Conservation (phyloP, 1,139 yeast species). For the Sugiyamaella paludigena region DNA sequence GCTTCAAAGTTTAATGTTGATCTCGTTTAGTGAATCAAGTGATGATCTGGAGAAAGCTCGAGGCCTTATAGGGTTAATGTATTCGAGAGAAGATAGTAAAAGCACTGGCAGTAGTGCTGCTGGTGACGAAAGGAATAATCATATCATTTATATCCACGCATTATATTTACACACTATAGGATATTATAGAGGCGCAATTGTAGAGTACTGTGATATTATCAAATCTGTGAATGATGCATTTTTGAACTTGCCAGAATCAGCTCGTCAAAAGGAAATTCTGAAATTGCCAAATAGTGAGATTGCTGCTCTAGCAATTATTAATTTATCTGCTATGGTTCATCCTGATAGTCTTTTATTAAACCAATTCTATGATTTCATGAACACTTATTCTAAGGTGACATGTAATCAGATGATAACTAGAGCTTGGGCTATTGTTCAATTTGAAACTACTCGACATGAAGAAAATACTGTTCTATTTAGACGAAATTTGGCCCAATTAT, state of each 20-base stretch:
- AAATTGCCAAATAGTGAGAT: constrained; percentile 2
- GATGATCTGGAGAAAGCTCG: too few species aligned
- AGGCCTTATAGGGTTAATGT: too few species aligned
- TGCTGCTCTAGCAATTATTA: constrained; percentile 4
- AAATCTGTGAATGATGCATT: neutral
- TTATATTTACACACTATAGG: constrained; percentile 3
- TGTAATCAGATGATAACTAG: neutral
- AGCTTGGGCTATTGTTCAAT: constrained; percentile 1
- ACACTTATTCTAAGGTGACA: neutral
- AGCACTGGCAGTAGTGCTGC: neutral
- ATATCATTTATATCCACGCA: neutral
- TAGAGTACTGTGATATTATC: constrained; percentile 3
- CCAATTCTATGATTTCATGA: constrained; percentile 5
- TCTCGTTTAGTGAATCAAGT: too few species aligned
- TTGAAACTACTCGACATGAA: neutral
- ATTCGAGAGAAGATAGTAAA: neutral
- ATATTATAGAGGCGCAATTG: neutral
- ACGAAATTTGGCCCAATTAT: too few species aligned
- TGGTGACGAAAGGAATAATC: neutral
- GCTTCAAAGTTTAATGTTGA: too few species aligned
- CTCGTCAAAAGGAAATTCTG: neutral
- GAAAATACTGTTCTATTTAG: too few species aligned
- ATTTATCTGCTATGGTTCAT: neutral
- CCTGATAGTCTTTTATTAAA: constrained; percentile 1
- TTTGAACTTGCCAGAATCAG: neutral